These are phyloP conservation scores for Talaromyces funiculosus DNA, from an alignment of 2,329 filamentous ascomycete genomes.

Conservation along the genomic window DNA sequence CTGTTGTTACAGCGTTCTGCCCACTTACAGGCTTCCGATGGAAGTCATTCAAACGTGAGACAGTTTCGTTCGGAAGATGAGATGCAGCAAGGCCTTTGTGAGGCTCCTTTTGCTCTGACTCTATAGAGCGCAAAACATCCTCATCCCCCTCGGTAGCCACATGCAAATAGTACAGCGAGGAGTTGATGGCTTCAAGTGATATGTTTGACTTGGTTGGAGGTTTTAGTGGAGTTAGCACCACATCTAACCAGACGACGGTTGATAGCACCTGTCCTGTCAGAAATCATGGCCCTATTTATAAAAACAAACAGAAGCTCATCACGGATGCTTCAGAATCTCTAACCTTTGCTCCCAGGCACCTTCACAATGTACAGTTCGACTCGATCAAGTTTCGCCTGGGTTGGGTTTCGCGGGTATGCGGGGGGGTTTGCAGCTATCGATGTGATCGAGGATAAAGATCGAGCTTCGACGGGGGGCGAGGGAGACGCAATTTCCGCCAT, in stretches of 20 bases:
- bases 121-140: slow-evolving; percentile 27
- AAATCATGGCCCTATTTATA: background rate
- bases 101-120: slow-evolving; percentile 32
- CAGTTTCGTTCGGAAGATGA: slow-evolving; percentile 20
- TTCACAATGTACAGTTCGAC: slow-evolving; percentile 85
- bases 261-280: slow-evolving; percentile 13
- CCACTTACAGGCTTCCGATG: slow-evolving; percentile 34
- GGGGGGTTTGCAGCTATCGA: slow-evolving; percentile 80
- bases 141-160: slow-evolving; percentile 60
- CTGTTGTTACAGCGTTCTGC: background rate
- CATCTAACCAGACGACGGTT: slow-evolving; percentile 54
- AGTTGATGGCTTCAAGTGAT: slow-evolving; percentile 77
- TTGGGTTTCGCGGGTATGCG: slow-evolving; percentile 72
- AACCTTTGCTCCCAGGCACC: slow-evolving; percentile 84
- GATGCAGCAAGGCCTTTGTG: background rate
- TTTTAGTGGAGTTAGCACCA: slow-evolving; percentile 87
- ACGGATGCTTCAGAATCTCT: slow-evolving; percentile 16
- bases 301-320: background rate
- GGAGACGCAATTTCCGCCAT: slow-evolving; percentile 11
- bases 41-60: slow-evolving; percentile 33
- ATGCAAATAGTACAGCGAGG: slow-evolving; percentile 87
- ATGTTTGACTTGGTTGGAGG: slow-evolving; percentile 77
- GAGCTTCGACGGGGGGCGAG: slow-evolving; percentile 63
- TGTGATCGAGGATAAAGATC: slow-evolving; percentile 74
- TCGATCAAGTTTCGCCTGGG: slow-evolving; percentile 62